phyloP scores from a whole-genome alignment of 2,329 filamentous ascomycete genomes.

The Phyllosticta citriasiana region DNA sequence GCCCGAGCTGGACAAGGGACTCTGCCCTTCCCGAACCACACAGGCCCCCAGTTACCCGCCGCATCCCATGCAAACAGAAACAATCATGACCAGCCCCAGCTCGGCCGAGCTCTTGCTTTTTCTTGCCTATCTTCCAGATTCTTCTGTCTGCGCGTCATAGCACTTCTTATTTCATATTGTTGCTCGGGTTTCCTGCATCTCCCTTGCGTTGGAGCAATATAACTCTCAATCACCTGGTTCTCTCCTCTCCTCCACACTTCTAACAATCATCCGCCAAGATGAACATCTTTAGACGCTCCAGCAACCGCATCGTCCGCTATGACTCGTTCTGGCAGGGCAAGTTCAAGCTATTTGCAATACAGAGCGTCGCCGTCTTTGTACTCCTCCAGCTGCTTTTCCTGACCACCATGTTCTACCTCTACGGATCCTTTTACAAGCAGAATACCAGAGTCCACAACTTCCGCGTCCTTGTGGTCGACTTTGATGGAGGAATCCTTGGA shows the following conservation, averaged over 20 bases:
- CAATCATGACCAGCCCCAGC: background rate
- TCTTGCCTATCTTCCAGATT: background rate
- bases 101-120: background rate
- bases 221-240: background rate
- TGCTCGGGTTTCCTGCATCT: background rate
- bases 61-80: background rate
- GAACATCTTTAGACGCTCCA: slow-evolving; percentile 3
- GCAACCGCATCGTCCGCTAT: slow-evolving; percentile 1
- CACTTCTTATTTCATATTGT: background rate
- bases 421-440: slow-evolving; percentile 29
- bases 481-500: slow-evolving; percentile 28
- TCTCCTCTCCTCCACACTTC: background rate
- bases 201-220: background rate
- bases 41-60: background rate
- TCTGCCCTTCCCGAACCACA: background rate
- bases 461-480: slow-evolving; percentile 29
- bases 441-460: slow-evolving; percentile 24
- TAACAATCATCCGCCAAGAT: background rate
- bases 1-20: background rate
- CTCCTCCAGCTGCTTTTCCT: slow-evolving; percentile 29
- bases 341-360: slow-evolving; percentile 1
- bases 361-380: background rate
- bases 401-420: slow-evolving; percentile 26
- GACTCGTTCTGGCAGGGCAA: slow-evolving; percentile 6
- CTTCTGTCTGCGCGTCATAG: background rate